Evolutionary conservation across 352 stramenopile genomes (phyloP), one percentile per base, ranked within the genome.

Genomic region (Thraustochytrium striatum): DNA sequence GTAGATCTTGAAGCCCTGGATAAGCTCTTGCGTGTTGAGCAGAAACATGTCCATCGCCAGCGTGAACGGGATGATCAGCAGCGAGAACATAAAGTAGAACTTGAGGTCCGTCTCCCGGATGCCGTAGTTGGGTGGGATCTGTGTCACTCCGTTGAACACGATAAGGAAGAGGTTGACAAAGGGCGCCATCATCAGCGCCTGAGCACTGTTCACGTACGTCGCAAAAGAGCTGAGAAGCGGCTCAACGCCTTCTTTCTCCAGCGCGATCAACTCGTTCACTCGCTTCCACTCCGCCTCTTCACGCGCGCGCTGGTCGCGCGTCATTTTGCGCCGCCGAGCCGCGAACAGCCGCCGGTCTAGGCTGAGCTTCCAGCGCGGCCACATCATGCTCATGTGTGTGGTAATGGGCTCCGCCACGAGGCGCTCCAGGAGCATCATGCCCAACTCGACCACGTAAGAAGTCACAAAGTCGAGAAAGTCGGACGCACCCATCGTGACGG

Each of bases 1-100:
- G 86, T 97, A 97, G 9, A 98, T 88, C 83, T 96, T 96, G 93
- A 94, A 98, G 7, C 94, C 95, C 72, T 98, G 92, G 8, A 95
- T 87, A 13, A 98, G 89, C 81, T 98, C 95, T 72, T 98, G 91
- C 33, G 91, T 95, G 83, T 97, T 97, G 1, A 98, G 88, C 78
- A 98, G 87, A 61, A 98, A 95, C 1, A 94, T 88, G 78, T 97
- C 94, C 72, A 98, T 89, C 57, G 96, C 81, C 35, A 97, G 86
- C 70, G 91, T 93, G 83, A 93, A 97, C 30, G 93, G 92, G 79
- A 98, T 96, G 81, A 97, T 96, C 69, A 97, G 95, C 30, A 97
- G 79, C 5, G 90, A 87, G 85, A 98, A 99, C 43, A 96, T 83
- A 38, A 90, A 87, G 85, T 98, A 98, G 84, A 97, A 98, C 9